Base-by-base conservation (phyloP, 169 alveolate genomes). In the Cryptosporidium ubiquitum region DNA sequence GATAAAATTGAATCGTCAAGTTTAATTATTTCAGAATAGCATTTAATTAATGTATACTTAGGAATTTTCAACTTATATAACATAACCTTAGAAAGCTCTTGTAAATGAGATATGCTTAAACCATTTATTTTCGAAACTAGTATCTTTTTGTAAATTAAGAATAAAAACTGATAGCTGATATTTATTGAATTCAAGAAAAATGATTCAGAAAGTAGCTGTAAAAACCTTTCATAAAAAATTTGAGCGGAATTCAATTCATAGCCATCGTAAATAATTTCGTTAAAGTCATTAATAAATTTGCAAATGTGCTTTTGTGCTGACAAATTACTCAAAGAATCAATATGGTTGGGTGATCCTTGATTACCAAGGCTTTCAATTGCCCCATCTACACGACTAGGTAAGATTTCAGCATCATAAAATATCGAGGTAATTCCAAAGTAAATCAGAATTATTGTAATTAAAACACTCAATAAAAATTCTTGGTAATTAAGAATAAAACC, bases 21-120 rank as follows among this genome's bases (percentile, higher is more conserved):
- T 10, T 64, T 79, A 44, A 35, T 29, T 40, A 79, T 39, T 51
- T 79, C 51, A 7, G 73, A 58, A n/a, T 79, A 79, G 7, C 89
- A 79, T 6, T 16, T 7, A 18, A 26, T 42, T n/a, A 79, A 23
- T 64, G 68, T 79, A 31, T 60, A 29, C 37, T 64, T 79, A 9
- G 79, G 37, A 29, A 79, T 31, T 5, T 69, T 69, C 14, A 79
- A 57, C 18, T 14, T 58, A 58, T 31, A 61, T 3, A 79, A 20
- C 26, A 79, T 7, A n/a, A 39, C 29, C 16, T 79, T 37, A 3
- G 79, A 58, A 4, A 79, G 2, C 5, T 61, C 61, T 79, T 64
- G 66, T 40, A 79, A 12, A 23, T 79, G 23, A 3, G 18, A 14
- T 42, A 39, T 23, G 9, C 12, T 42, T 26, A 79, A 16, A 12